Evolutionary conservation across 2,329 filamentous ascomycete species (phyloP).

Genomic region (Phaeosphaeria sp.): DNA sequence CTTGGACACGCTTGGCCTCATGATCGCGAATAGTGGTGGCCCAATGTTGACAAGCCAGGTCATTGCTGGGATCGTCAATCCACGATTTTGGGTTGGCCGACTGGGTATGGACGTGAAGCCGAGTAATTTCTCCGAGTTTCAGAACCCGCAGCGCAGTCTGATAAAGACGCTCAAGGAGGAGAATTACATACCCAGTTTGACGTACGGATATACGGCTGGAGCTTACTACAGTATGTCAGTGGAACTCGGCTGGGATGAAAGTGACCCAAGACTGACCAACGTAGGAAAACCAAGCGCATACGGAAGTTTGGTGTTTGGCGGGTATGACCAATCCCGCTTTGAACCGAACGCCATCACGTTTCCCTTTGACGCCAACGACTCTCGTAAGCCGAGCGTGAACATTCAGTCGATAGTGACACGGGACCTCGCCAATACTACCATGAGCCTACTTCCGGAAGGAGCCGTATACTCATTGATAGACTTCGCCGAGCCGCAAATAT

Average conservation of each 20-base stretch:
- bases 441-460: slow-evolving; percentile 16
- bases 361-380: slow-evolving; percentile 30
- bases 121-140: slow-evolving; percentile 57
- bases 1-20: slow-evolving; percentile 20
- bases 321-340: slow-evolving; percentile 46
- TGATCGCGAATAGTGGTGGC: slow-evolving; percentile 37
- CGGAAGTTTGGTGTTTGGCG: slow-evolving; percentile 46
- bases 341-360: slow-evolving; percentile 26
- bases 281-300: slow-evolving; percentile 25
- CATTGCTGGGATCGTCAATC: slow-evolving; percentile 17
- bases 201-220: slow-evolving; percentile 28
- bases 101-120: slow-evolving; percentile 54
- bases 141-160: slow-evolving; percentile 17
- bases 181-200: slow-evolving; percentile 21
- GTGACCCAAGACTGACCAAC: neutral
- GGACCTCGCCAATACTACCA: slow-evolving; percentile 29
- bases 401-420: slow-evolving; percentile 25
- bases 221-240: slow-evolving; percentile 23
- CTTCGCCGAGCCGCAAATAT: slow-evolving; percentile 46
- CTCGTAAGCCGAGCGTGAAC: slow-evolving; percentile 22
- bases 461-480: slow-evolving; percentile 39
- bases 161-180: slow-evolving; percentile 18
- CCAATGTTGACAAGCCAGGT: slow-evolving; percentile 15
- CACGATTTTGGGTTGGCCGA: slow-evolving; percentile 21
- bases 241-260: neutral